Evolutionary conservation across 2,329 filamentous ascomycete species (phyloP).

Genomic region (Talaromyces amestolkiae): DNA sequence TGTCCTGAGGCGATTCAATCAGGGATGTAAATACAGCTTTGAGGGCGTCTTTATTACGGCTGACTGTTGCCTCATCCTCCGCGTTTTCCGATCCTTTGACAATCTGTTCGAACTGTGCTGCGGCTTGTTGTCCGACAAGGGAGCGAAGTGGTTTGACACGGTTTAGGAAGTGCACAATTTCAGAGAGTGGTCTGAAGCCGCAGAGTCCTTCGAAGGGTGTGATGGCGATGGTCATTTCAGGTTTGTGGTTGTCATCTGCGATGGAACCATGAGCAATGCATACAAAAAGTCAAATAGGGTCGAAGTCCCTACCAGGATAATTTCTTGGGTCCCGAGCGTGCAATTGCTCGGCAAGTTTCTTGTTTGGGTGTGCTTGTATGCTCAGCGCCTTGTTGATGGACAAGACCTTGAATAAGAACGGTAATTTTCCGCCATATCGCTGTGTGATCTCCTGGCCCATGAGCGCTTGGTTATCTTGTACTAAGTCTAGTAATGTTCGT

Average conservation of each 20-base stretch:
- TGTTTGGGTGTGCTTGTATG: constrained; percentile 96
- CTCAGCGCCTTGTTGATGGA: constrained; percentile 94
- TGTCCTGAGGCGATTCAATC: constrained; percentile 71
- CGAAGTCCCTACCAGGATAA: constrained; percentile 65
- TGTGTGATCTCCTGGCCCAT: constrained; percentile 70
- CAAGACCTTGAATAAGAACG: constrained; percentile 96
- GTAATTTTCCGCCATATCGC: constrained; percentile 77
- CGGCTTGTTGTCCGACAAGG: constrained; percentile 57
- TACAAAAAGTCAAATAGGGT: not conserved
- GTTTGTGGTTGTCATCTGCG: constrained; percentile 94
- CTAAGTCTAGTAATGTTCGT: constrained; percentile 79
- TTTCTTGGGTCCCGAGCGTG: constrained; percentile 85
- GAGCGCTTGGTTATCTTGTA: constrained; percentile 80
- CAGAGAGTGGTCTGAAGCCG: constrained; percentile 82
- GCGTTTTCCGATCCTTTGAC: constrained; percentile 57
- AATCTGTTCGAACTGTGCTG: constrained; percentile 56
- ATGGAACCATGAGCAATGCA: not conserved
- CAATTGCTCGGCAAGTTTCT: constrained; percentile 84
- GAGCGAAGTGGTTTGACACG: constrained; percentile 62
- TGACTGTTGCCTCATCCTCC: constrained; percentile 44
- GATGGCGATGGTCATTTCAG: constrained; percentile 98
- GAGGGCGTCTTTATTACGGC: constrained; percentile 73
- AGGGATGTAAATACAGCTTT: constrained; percentile 72
- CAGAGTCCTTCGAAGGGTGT: constrained; percentile 95
- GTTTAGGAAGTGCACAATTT: constrained; percentile 82